Conservation (phyloP, 1,139 yeast species). For the Pichia sp. region DNA sequence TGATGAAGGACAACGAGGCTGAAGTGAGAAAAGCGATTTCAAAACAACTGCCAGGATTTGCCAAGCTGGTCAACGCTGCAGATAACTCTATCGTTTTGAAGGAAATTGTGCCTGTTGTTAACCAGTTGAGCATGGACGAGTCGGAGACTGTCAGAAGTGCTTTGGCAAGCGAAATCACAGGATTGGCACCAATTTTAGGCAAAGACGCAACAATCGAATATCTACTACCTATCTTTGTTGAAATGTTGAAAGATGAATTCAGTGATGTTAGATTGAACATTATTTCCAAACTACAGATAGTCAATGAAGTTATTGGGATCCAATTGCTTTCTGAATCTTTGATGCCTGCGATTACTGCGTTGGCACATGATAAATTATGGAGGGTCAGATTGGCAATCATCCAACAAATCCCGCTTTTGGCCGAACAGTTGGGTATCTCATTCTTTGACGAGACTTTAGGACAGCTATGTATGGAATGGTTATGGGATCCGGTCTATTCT, state of each 20-base stretch:
- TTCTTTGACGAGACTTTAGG: constrained; percentile 91
- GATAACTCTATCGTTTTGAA: constrained; percentile 53
- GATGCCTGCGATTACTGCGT: constrained; percentile 91
- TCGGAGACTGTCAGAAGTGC: constrained; percentile 93
- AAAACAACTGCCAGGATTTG: constrained; percentile 82
- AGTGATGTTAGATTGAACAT: constrained; percentile 95
- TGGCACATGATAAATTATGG: constrained; percentile 97
- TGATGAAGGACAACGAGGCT: constrained; percentile 91
- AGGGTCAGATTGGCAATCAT: constrained; percentile 95
- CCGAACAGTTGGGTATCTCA: constrained; percentile 91
- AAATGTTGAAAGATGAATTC: constrained; percentile 93
- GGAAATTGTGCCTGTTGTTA: constrained; percentile 79
- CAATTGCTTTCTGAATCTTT: constrained; percentile 80
- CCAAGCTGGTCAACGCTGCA: constrained; percentile 47
- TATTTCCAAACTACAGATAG: constrained; percentile 85
- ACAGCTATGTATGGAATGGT: constrained; percentile 89
- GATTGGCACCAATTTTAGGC: constrained; percentile 81
- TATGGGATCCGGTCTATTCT: constrained; percentile 96
- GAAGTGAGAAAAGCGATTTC: constrained; percentile 95
- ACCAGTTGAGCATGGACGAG: constrained; percentile 81
- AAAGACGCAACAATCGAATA: constrained; percentile 80
- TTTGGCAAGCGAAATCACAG: constrained; percentile 81
- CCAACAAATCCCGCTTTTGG: constrained; percentile 91
- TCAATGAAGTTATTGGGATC: constrained; percentile 92
- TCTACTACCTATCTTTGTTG: constrained; percentile 80